A percentile compares a stretch with the other conserved stretches of the same genome.
Evolutionary conservation across 257 asterid species (phyloP).

Genomic region (Orobanche coerulescens): DNA sequence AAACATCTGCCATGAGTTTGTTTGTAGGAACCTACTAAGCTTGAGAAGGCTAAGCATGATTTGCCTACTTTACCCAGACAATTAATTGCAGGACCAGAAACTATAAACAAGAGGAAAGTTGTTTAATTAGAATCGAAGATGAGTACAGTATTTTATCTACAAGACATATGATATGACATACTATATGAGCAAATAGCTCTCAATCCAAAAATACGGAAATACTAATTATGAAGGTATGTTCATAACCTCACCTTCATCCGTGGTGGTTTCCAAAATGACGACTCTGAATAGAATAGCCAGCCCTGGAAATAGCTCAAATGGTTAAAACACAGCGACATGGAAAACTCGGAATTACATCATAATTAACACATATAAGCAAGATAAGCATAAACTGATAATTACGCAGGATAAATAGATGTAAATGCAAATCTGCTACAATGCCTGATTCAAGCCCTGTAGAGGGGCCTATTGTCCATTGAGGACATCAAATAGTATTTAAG

Average conservation of each 20-base stretch:
- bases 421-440: not conserved
- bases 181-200: not conserved
- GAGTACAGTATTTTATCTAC: not conserved
- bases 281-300: slow-evolving; percentile 90
- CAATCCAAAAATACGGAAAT: not conserved
- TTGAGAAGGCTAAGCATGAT: not conserved
- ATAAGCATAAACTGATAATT: slow-evolving; percentile 14
- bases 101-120: not conserved
- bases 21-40: too few relatives aligned
- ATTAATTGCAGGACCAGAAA: not conserved
- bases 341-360: not conserved
- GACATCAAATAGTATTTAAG: not conserved
- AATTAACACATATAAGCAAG: not conserved
- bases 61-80: not conserved
- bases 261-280: slow-evolving; percentile 91
- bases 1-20: too few relatives aligned
- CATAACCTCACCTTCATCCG: slow-evolving; percentile 77
- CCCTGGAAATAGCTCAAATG: slow-evolving; percentile 51
- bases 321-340: slow-evolving; percentile 7
- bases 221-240: slow-evolving; percentile 2
- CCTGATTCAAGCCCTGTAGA: not conserved
- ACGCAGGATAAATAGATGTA: not conserved
- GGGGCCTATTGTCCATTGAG: not conserved
- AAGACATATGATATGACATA: not conserved
- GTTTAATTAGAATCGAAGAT: not conserved